Base-by-base conservation (phyloP, 495 filamentous ascomycete species). In the Pseudevernia furfuracea region DNA sequence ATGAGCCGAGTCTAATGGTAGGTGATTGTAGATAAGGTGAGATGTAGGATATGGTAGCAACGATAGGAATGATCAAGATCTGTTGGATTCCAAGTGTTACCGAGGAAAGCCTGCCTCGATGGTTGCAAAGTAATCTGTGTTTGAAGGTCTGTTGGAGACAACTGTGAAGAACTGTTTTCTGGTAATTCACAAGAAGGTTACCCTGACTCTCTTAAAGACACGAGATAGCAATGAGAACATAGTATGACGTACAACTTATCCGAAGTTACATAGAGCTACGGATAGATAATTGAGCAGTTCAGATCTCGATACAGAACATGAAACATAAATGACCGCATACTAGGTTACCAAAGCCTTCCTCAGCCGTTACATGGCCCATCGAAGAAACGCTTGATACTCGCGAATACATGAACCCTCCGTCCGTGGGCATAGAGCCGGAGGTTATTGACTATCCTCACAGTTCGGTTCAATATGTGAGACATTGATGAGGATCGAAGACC, bases 201-300 rank as follows among this genome's bases (percentile, higher is more conserved):
- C 49, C 49, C 1, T 53, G 49, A 32, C 49, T 28, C 17, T 53
- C 49, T 53, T 32, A 53, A 53, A 5, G 49, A 7, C 49, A 53
- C 32, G 37, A 62, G 36, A 62, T 9, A 7, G 23, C 28, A 48
- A 43, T 17, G 25, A 38, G n/a, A 53, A 36, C 14, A 52, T 8
- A 55, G 25, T 28, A 43, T 62, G 60, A 48, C 60, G 48, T 62
- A 32, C 32, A 1, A 39, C 19, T 4, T 39, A 32, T 19, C 6
- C 5, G 37, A 8, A 62, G 8, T 4, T 12, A n/a, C 46, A 36
- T 48, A 38, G 28, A 34, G 25, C 37, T 21, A 43, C 60, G 60
- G 60, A 61, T 39, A 52, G 25, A 55, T 53, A 55, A 36, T 25
- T 39, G 36, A 55, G 60, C 48, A 25, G 15, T 28, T 12, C 48